Evolutionary conservation across 331 rosid species (phyloP).

Genomic region (Pyrus hybrid): DNA sequence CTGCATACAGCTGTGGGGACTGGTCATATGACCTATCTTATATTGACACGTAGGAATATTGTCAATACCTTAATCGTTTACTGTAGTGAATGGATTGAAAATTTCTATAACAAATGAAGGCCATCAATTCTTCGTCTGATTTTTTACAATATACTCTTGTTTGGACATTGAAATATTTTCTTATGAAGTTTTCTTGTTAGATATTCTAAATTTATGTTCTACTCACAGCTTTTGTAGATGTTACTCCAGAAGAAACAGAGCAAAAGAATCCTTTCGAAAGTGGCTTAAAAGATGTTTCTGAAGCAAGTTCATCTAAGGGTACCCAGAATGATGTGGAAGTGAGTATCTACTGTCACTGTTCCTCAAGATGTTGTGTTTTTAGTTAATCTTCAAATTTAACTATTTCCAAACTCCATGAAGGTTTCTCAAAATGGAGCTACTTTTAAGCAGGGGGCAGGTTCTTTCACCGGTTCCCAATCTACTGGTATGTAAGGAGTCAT

Average conservation of each 20-base stretch:
- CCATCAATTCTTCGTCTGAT: background rate
- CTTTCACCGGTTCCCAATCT: constrained; percentile 47
- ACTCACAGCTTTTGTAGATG: constrained; percentile 84
- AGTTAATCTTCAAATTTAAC: constrained; percentile 7
- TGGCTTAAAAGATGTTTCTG: constrained; percentile 42
- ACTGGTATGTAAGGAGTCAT: constrained; percentile 41
- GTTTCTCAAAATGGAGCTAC: constrained; percentile 78
- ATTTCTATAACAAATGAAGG: background rate
- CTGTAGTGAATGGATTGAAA: background rate
- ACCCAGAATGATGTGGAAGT: constrained; percentile 28
- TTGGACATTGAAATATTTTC: background rate
- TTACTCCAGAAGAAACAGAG: constrained; percentile 73
- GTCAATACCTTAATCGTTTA: background rate
- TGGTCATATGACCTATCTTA: background rate
- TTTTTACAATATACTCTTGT: background rate
- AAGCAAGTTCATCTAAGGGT: constrained; percentile 36
- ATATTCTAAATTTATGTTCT: constrained; percentile 16
- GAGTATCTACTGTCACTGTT: constrained; percentile 27
- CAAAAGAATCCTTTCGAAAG: constrained; percentile 62
- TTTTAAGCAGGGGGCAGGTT: constrained; percentile 37
- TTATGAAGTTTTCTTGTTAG: background rate
- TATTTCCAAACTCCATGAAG: constrained; percentile 28
- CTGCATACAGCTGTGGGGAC: background rate
- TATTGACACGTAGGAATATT: background rate
- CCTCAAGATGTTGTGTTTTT: constrained; percentile 1